phyloP scores from a whole-genome alignment of 805 yeast genomes.

The Candida awuae region DNA sequence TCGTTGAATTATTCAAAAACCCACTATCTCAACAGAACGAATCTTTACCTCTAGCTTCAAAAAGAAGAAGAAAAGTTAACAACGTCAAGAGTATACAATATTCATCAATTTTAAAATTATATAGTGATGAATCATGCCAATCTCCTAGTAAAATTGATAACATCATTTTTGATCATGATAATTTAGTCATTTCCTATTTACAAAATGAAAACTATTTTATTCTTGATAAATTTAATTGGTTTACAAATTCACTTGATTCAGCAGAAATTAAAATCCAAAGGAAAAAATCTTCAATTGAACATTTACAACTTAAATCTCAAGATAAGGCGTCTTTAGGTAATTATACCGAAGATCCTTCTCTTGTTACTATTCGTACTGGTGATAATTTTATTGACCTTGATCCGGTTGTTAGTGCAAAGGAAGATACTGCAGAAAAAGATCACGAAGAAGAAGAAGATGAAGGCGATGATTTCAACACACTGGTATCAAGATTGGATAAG shows the following conservation, averaged over 20 bases:
- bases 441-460: conserved; percentile 41
- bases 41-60: conserved; percentile 5
- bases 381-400: conserved; percentile 47
- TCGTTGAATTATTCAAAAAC: conserved; percentile 59
- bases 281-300: conserved; percentile 21
- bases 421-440: conserved; percentile 50
- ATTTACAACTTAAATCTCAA: conserved; percentile 36
- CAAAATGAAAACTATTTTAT: conserved; percentile 51
- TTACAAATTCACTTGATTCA: conserved; percentile 19
- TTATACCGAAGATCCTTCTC: conserved; percentile 10
- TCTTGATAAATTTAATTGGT: conserved; percentile 51
- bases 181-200: conserved; percentile 47
- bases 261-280: conserved; percentile 18
- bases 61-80: conserved; percentile 25
- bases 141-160: conserved; percentile 17
- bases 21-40: conserved; percentile 30
- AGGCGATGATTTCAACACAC: conserved; percentile 29
- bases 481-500: conserved; percentile 46
- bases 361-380: conserved; percentile 37
- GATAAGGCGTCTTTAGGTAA: conserved; percentile 16
- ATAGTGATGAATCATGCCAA: conserved; percentile 22
- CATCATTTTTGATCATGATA: conserved; percentile 24
- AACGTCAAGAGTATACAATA: conserved; percentile 44
- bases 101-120: conserved; percentile 36
- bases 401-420: conserved; percentile 38